Evolutionary conservation across 2,329 filamentous ascomycete species (phyloP), one percentile per base, ranked within the genome.

Genomic region (Sarocladiaceae sp.): DNA sequence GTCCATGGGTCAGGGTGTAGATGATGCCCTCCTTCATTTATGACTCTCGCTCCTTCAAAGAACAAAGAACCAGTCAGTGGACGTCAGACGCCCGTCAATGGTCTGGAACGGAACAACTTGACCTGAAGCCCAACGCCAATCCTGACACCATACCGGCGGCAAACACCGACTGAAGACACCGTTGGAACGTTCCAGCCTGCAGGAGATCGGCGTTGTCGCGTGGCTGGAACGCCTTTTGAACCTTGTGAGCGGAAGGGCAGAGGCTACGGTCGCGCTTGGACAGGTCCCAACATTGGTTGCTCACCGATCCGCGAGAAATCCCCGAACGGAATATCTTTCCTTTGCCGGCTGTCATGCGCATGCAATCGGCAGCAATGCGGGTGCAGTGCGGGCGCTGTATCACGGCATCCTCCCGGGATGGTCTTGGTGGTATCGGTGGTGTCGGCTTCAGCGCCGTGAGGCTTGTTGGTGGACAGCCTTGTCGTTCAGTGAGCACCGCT

Each of bases 281-380:
- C 16, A 18, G 18, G 15, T 18, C 21, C 13, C n/a, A 29, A n/a
- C n/a, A n/a, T n/a, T n/a, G n/a, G n/a, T n/a, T n/a, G n/a, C n/a
- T n/a, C n/a, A n/a, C n/a, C n/a, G n/a, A 11, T 41, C 29, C 23
- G 19, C 37, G 37, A 41, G 37, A 41, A 41, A 27, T 41, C 37
- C 29, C 37, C 23, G 37, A 29, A 19, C n/a, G 7, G 4, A n/a
- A n/a, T 15, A 24, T 21, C 9, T 39, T 7, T 19, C 5, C 34
- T 23, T 10, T 24, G n/a, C n/a, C n/a, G n/a, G n/a, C n/a, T n/a
- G n/a, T n/a, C n/a, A n/a, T n/a, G n/a, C n/a, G n/a, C n/a, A 39
- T 39, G 34, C 34, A 23, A 9, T 9, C 6, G 4, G n/a, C 15
- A 6, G 20, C 37, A 15, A 41, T 29, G 20, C 37, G 13, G 29